These are phyloP conservation scores for Symbiotaphrina buchneri DNA, from an alignment of 495 filamentous ascomycete species.

Conservation along the genomic window DNA sequence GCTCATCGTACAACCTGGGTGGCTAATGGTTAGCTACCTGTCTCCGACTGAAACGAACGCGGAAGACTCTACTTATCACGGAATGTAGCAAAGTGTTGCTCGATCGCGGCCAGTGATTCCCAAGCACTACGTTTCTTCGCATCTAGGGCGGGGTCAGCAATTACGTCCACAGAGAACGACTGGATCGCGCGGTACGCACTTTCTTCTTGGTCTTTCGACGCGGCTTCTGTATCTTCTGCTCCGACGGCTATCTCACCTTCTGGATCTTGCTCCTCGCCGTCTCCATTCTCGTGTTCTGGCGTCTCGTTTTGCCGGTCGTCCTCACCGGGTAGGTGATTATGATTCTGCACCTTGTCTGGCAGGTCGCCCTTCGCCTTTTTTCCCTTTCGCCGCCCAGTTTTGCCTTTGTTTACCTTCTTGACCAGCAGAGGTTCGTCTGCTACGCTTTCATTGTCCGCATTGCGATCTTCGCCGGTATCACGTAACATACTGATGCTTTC, in stretches of 20 bases:
- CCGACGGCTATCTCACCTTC: slow-evolving; percentile 5
- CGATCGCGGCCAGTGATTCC: slow-evolving; percentile 54
- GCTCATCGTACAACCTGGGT: slow-evolving; percentile 63
- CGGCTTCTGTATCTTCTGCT: slow-evolving; percentile 25
- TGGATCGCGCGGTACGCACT: slow-evolving; percentile 23
- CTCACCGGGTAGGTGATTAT: no score
- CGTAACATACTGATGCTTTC: neutral
- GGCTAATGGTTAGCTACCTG: slow-evolving; percentile 1
- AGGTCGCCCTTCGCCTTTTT: slow-evolving; percentile 10
- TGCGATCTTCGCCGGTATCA: neutral
- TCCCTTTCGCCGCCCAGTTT: slow-evolving; percentile 12
- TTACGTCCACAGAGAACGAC: neutral
- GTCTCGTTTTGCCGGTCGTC: no score
- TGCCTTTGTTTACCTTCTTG: slow-evolving; percentile 8
- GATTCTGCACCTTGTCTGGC: slow-evolving; percentile 11
- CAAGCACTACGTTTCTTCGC: slow-evolving; percentile 60
- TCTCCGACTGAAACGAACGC: neutral
- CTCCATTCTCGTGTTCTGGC: neutral
- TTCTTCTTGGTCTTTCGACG: slow-evolving; percentile 48
- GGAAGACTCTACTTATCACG: slow-evolving; percentile 49
- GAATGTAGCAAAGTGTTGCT: slow-evolving; percentile 65
- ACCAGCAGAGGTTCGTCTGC: neutral
- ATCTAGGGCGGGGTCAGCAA: slow-evolving; percentile 30
- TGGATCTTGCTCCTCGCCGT: slow-evolving; percentile 5
- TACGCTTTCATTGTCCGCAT: neutral